phyloP scores from a whole-genome alignment of 2,329 filamentous ascomycete genomes.

The Daldinia eschscholtzii region DNA sequence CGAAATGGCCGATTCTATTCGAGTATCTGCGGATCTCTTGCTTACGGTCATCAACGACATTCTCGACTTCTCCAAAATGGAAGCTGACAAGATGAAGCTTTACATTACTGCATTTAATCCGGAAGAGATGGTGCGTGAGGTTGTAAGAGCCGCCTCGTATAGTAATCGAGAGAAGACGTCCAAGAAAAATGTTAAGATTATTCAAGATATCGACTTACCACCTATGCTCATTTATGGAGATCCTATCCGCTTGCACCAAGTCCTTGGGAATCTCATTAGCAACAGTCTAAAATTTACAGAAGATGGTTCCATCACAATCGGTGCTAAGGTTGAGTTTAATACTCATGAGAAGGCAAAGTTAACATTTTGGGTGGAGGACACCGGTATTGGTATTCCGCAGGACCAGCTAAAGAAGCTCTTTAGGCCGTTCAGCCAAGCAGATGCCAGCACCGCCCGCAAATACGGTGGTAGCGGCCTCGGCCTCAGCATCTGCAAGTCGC shows the following conservation, averaged over 20 bases:
- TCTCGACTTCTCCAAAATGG: slow-evolving; percentile 93
- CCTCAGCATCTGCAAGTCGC: slow-evolving; percentile 92
- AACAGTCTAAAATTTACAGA: slow-evolving; percentile 97
- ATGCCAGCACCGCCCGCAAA: slow-evolving; percentile 88
- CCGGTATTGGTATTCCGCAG: slow-evolving; percentile 89
- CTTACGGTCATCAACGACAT: slow-evolving; percentile 97
- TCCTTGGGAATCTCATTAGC: slow-evolving; percentile 85
- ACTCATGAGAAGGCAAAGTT: slow-evolving; percentile 77
- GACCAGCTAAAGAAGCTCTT: slow-evolving; percentile 88
- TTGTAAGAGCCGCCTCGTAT: slow-evolving; percentile 74
- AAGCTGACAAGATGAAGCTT: slow-evolving; percentile 87
- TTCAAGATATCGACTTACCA: slow-evolving; percentile 78
- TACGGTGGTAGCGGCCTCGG: slow-evolving; percentile 94
- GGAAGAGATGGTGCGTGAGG: slow-evolving; percentile 74
- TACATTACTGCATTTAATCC: slow-evolving; percentile 78
- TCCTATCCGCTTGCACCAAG: slow-evolving; percentile 75
- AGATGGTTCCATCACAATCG: slow-evolving; percentile 85
- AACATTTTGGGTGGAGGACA: slow-evolving; percentile 89
- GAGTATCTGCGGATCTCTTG: slow-evolving; percentile 86
- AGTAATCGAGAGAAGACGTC: slow-evolving; percentile 74
- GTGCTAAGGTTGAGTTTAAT: slow-evolving; percentile 78
- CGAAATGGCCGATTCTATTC: slow-evolving; percentile 89
- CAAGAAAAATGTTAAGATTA: slow-evolving; percentile 72
- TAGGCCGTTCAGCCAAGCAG: slow-evolving; percentile 92
- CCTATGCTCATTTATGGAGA: slow-evolving; percentile 79